Evolutionary conservation across 2,329 filamentous ascomycete species (phyloP).

Genomic region (Ceratocystis harringtonii): DNA sequence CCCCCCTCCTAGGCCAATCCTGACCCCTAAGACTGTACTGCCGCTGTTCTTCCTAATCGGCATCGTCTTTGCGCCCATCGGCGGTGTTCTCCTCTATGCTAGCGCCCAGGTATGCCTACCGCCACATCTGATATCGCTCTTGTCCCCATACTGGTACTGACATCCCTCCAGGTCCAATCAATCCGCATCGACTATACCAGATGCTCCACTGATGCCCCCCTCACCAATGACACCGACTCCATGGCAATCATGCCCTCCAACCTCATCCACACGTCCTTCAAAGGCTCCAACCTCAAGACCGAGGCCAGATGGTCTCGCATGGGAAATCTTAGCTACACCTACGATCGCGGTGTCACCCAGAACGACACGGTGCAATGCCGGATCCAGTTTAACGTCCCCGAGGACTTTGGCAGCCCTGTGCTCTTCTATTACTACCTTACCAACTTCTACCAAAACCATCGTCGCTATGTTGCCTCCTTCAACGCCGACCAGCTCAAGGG

Average conservation of each 20-base stretch:
- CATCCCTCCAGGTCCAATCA: conserved; percentile 60
- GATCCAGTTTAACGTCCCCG: conserved; percentile 64
- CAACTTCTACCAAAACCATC: conserved; percentile 98
- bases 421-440: conserved; percentile 90
- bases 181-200: conserved; percentile 79
- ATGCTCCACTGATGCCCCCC: conserved; percentile 46
- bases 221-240: conserved; percentile 22
- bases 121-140: neutral
- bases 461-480: conserved; percentile 85
- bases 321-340: conserved; percentile 29
- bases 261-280: conserved; percentile 57
- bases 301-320: conserved; percentile 30
- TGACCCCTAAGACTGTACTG: conserved; percentile 85
- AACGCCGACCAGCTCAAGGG: conserved; percentile 70
- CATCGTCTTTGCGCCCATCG: conserved; percentile 85
- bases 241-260: conserved; percentile 39
- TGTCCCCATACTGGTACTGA: conserved; percentile 1
- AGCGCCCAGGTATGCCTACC: conserved; percentile 51
- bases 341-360: conserved; percentile 23
- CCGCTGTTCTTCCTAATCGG: conserved; percentile 84
- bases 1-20: conserved; percentile 54
- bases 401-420: conserved; percentile 65
- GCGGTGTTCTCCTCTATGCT: conserved; percentile 71
- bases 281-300: conserved; percentile 30
- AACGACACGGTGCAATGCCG: conserved; percentile 44